Evolutionary conservation across 176 grass and related monocot species (phyloP), one percentile per base, ranked within the genome.

Genomic region (Pontederia crassipes): DNA sequence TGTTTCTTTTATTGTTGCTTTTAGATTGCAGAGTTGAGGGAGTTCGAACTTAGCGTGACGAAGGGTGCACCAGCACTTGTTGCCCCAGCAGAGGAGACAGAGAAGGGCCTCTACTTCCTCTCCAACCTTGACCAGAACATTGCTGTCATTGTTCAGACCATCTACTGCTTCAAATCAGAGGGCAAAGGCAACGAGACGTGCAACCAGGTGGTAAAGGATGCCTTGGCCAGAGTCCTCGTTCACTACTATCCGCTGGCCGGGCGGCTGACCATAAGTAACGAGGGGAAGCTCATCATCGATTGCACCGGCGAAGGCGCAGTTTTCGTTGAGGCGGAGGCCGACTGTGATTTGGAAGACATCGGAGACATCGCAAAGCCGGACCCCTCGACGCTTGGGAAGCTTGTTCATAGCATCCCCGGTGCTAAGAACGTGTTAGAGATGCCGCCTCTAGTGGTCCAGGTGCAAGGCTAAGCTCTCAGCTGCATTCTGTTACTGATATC

Each of bases 111-210:
- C 26, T 98, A 98, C 81, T 98, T 80, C 80, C 81, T 98, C n/a
- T 92, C 83, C 0, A 98, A 98, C 84, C 82, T 98, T 27, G 93
- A 98, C 79, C 93, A 98, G 78, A 88, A 98, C 74, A 83, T 98
- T 27, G 87, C 84, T 0, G 87, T 98, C 28, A 72, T 92, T 67
- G 82, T 92, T 65, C 85, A 92, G 72, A 98, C 93, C 0, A 58
- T 92, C 8, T 97, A 97, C 81, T 85, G 87, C 77, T 97, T 83
- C 87, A 82, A 82, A 75, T 66, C 79, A 1, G 46, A 9, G 13
- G 75, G 46, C 28, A 58, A 48, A 27, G 69, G 54, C 18, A 64
- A 29, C 49, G 83, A 50, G 24, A 78, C 58, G 11, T 75, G 60
- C 2, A 81, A 46, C 28, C 48, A 70, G n/a, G 75, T 32, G 55